These are phyloP conservation scores for Cubamyces lactineus DNA, from an alignment of 768 basidiomycete species.

Conservation along the genomic window DNA sequence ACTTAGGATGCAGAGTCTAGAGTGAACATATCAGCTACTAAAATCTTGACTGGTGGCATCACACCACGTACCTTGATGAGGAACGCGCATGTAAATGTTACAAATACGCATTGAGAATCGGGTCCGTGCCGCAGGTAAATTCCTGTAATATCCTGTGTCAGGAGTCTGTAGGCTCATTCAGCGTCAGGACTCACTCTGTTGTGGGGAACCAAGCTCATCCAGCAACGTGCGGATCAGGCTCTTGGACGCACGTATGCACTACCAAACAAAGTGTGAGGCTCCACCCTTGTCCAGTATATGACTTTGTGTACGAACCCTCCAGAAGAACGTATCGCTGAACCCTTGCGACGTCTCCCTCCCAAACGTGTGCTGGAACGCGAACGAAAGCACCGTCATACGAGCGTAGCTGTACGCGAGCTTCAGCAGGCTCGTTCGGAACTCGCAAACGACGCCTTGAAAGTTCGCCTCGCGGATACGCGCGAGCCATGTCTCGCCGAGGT, in stretches of 20 bases:
- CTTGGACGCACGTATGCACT: slow-evolving; percentile 32
- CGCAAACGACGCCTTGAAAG: slow-evolving; percentile 54
- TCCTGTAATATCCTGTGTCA: slow-evolving; percentile 38
- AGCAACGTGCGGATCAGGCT: slow-evolving; percentile 36
- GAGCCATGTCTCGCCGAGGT: slow-evolving; percentile 60
- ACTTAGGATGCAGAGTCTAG: slow-evolving; percentile 80
- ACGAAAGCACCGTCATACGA: slow-evolving; percentile 45
- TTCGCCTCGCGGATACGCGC: slow-evolving; percentile 50
- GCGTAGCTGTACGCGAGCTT: slow-evolving; percentile 38
- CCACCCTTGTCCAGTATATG: too few species aligned
- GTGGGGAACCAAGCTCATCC: slow-evolving; percentile 33
- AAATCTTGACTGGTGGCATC: not conserved
- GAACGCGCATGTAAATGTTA: slow-evolving; percentile 82
- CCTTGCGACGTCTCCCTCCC: slow-evolving; percentile 23
- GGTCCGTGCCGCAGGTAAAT: slow-evolving; percentile 72
- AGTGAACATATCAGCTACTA: not conserved
- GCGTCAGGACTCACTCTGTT: slow-evolving; percentile 22
- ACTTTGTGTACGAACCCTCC: slow-evolving; percentile 23
- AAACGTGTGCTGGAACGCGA: slow-evolving; percentile 45
- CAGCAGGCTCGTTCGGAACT: slow-evolving; percentile 33
- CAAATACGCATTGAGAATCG: slow-evolving; percentile 78
- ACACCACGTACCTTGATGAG: slow-evolving; percentile 64
- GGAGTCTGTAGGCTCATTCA: not conserved
- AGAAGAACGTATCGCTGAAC: slow-evolving; percentile 29
- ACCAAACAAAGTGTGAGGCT: too few species aligned